Percentiles rank a stretch among this genome's conserved stretches.
Conservation (phyloP, 306 rosid species). For the Citrullus mucosospermus region DNA sequence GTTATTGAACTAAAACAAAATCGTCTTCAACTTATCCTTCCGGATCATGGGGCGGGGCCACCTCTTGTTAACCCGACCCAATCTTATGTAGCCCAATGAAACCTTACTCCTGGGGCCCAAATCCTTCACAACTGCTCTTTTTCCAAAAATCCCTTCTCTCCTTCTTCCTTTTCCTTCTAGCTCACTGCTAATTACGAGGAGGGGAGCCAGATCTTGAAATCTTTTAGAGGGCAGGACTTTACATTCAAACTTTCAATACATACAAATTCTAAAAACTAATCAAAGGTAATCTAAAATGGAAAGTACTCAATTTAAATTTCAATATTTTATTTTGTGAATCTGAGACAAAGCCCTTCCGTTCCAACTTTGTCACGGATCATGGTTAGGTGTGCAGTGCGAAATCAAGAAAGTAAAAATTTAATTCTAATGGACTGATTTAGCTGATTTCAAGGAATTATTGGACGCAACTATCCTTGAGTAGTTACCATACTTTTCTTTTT, state of each 20-base stretch:
- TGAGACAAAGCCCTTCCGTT: not conserved
- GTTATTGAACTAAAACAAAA: too few relatives aligned
- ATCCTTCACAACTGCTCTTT: too few relatives aligned
- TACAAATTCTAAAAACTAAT: not conserved
- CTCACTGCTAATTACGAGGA: not conserved
- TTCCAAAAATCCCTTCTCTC: too few relatives aligned
- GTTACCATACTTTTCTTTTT: not conserved
- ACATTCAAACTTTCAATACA: not conserved
- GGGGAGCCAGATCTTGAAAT: not conserved
- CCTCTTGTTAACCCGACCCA: too few relatives aligned
- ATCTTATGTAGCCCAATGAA: too few relatives aligned
- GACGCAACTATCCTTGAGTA: not conserved
- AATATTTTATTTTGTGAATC: not conserved
- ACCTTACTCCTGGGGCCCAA: too few relatives aligned
- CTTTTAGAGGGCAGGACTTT: not conserved
- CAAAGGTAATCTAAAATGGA: not conserved
- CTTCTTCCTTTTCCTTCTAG: too few relatives aligned
- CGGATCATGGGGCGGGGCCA: too few relatives aligned
- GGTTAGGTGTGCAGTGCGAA: not conserved
- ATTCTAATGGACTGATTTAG: not conserved
- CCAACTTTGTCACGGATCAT: not conserved
- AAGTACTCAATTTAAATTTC: not conserved
- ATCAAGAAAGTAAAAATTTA: not conserved
- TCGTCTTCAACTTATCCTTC: too few relatives aligned
- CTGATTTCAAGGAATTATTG: not conserved